These are phyloP conservation scores for Ascosphaera acerosa DNA, from an alignment of 2,329 filamentous ascomycete genomes.

Conservation along the genomic window DNA sequence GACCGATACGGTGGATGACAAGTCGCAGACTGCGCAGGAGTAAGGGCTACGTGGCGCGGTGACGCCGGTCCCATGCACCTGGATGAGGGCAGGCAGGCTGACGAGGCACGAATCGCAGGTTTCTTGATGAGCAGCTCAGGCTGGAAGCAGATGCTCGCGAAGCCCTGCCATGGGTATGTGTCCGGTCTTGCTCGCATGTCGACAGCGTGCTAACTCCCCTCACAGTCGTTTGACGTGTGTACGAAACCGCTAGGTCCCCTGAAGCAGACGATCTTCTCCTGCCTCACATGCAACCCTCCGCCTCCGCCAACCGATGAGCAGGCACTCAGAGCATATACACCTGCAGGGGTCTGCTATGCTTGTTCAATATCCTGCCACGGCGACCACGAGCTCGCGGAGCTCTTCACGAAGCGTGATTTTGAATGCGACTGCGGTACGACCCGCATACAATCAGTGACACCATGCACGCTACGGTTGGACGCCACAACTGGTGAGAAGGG, in stretches of 20 bases:
- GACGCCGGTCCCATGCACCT: too few relatives aligned
- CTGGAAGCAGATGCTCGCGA: slow-evolving; percentile 91
- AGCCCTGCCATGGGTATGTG: slow-evolving; percentile 63
- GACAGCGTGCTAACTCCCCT: not conserved
- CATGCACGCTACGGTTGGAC: slow-evolving; percentile 54
- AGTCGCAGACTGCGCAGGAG: slow-evolving; percentile 50
- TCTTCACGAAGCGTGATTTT: slow-evolving; percentile 89
- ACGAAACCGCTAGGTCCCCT: slow-evolving; percentile 73
- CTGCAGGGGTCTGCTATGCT: slow-evolving; percentile 81
- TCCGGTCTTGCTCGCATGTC: not conserved
- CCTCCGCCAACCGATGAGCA: slow-evolving; percentile 28
- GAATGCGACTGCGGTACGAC: slow-evolving; percentile 90
- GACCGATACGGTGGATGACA: too few relatives aligned
- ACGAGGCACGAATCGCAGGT: too few relatives aligned
- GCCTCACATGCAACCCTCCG: slow-evolving; percentile 74
- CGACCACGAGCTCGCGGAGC: slow-evolving; percentile 80
- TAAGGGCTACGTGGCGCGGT: too few relatives aligned
- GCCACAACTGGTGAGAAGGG: slow-evolving; percentile 49
- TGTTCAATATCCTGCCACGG: slow-evolving; percentile 95
- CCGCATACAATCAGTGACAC: slow-evolving; percentile 40
- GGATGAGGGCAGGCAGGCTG: too few relatives aligned
- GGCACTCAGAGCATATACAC: slow-evolving; percentile 22
- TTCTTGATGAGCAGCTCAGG: slow-evolving; percentile 67
- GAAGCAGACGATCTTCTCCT: slow-evolving; percentile 74
- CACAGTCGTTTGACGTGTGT: slow-evolving; percentile 73